Evolutionary conservation across 805 yeast genomes (phyloP).

Genomic region (Yamadazyma tumulicola): DNA sequence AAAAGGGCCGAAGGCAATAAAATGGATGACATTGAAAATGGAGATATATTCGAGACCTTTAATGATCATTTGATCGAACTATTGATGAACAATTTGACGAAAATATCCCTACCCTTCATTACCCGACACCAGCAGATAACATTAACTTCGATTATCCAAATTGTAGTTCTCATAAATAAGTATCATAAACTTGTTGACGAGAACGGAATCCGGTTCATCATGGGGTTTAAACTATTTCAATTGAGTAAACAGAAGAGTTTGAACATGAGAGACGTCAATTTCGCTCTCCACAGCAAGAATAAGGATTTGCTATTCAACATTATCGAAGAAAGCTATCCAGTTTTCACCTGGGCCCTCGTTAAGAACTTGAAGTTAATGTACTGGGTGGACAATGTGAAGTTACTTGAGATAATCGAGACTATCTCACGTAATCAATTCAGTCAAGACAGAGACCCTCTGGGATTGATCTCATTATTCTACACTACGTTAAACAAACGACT

Average conservation of each 20-base stretch:
- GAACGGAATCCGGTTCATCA: conserved; percentile 67
- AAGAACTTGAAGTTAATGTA: conserved; percentile 61
- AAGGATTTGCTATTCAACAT: conserved; percentile 60
- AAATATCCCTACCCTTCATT: conserved; percentile 67
- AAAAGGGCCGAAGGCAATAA: background rate
- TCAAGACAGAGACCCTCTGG: conserved; percentile 62
- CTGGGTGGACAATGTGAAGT: conserved; percentile 51
- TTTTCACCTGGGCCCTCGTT: conserved; percentile 59
- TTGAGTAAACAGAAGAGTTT: conserved; percentile 48
- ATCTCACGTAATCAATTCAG: conserved; percentile 72
- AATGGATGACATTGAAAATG: conserved; percentile 4
- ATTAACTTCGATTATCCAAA: conserved; percentile 62
- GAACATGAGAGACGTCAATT: conserved; percentile 75
- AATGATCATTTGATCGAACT: conserved; percentile 41
- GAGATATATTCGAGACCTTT: conserved; percentile 28
- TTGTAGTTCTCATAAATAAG: conserved; percentile 53
- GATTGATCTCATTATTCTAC: conserved; percentile 67
- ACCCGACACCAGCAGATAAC: conserved; percentile 93
- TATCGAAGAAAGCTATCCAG: conserved; percentile 42
- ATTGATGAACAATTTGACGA: conserved; percentile 58
- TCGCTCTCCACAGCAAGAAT: conserved; percentile 84
- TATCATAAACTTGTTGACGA: conserved; percentile 46
- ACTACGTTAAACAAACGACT: conserved; percentile 76
- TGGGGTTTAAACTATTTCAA: conserved; percentile 68
- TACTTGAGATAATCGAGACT: conserved; percentile 49